These are phyloP conservation scores for Atkinsonella hypoxylon DNA, from an alignment of 2,329 filamentous ascomycete genomes.

Conservation along the genomic window DNA sequence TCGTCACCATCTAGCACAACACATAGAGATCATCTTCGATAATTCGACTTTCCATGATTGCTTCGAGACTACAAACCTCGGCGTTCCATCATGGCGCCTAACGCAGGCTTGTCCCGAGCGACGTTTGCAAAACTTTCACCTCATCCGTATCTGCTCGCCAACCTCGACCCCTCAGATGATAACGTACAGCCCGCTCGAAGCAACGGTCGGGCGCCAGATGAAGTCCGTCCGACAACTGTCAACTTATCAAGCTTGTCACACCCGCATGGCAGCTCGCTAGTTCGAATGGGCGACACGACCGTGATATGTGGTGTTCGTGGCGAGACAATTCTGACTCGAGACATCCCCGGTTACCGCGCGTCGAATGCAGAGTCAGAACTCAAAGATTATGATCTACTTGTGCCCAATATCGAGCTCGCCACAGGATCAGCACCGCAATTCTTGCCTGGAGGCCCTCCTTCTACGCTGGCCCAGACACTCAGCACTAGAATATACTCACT, in stretches of 20 bases:
- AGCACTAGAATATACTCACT: constrained; percentile 69
- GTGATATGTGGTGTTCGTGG: constrained; percentile 88
- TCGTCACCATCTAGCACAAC: not conserved
- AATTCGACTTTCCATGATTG: too few species aligned
- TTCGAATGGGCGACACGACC: constrained; percentile 79
- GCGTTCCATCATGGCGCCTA: constrained; percentile 17
- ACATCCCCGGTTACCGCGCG: constrained; percentile 56
- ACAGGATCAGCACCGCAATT: constrained; percentile 84
- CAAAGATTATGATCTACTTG: constrained; percentile 59
- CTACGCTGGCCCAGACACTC: constrained; percentile 69
- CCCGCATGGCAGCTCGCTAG: constrained; percentile 78
- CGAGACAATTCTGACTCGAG: constrained; percentile 65
- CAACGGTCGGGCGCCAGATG: constrained; percentile 62
- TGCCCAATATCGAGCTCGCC: constrained; percentile 86
- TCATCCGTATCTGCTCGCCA: constrained; percentile 78
- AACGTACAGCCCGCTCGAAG: constrained; percentile 49
- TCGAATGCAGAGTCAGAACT: constrained; percentile 34
- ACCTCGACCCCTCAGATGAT: constrained; percentile 54
- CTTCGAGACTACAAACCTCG: too few species aligned
- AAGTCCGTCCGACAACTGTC: constrained; percentile 61
- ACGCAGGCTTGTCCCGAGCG: constrained; percentile 39
- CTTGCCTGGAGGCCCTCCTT: constrained; percentile 72
- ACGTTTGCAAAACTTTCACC: constrained; percentile 86
- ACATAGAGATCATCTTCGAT: not conserved
- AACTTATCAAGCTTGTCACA: constrained; percentile 80